Evolutionary conservation across 257 asterid genomes (phyloP), one percentile per base, ranked within the genome.

Genomic region (Coffea eugenioides): DNA sequence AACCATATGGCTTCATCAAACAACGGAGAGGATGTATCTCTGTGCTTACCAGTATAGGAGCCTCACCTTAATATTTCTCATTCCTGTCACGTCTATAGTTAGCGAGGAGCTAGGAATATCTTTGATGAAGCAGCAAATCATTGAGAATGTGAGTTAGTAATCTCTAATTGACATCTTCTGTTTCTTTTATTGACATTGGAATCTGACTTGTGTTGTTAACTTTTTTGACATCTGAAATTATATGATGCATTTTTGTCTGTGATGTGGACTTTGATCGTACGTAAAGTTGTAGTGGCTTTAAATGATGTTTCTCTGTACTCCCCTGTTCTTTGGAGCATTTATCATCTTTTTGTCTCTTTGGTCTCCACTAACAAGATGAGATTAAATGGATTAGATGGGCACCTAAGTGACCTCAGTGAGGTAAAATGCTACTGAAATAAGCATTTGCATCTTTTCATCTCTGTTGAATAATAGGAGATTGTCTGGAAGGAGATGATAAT

Each of bases 81-180:
- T 96, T 82, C 99, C 98, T 45, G 91, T 88, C 71, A 88, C 97
- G 78, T 94, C 92, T 77, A 83, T 82, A 27, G 77, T 87, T 83
- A 87, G 88, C 84, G 97, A 93, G 81, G 97, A 96, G 85, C 95
- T 87, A 79, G 99, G 94, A 69, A 83, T 96, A 80, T 85, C 95
- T 74, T 67, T 80, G 77, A 85, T 94, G 89, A 96, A 92, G 93
- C 97, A 88, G 87, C 94, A 90, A 81, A 89, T 96, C 77, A 83
- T 90, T 72, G 98, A 94, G 83, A 90, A 87, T 76, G 99, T 96
- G 84, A 84, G 97, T 70, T 78, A 48, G 46, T 54, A 57, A 34
- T 62, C 10, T 20, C 77, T 73, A 31, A 25, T 39, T 71, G 52
- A 9, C 20, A 36, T 43, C 64, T 46, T 18, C 41, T 59, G 10